phyloP scores from a whole-genome alignment of 805 yeast genomes.

The Metschnikowia picachoensis region DNA sequence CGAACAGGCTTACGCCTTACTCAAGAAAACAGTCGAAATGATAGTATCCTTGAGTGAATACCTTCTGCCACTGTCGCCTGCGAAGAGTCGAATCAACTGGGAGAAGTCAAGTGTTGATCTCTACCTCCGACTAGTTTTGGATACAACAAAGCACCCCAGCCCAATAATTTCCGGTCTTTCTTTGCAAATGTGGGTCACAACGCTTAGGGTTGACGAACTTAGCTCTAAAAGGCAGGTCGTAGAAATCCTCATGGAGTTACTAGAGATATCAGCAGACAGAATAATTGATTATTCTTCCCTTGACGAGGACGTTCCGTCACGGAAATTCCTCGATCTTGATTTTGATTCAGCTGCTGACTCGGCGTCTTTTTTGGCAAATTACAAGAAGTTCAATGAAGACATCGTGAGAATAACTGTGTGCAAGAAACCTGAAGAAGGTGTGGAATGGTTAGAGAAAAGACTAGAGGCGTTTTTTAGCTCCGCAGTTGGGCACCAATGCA shows the following conservation, averaged over 20 bases:
- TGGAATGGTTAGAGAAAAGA: constrained; percentile 75
- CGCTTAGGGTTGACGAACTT: constrained; percentile 75
- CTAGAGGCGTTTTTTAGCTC: constrained; percentile 71
- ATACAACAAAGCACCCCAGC: constrained; percentile 80
- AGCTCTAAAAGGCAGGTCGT: constrained; percentile 54
- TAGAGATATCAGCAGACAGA: constrained; percentile 75
- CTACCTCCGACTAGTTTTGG: constrained; percentile 70
- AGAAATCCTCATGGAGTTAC: constrained; percentile 57
- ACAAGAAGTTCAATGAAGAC: constrained; percentile 82
- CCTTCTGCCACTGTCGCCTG: constrained; percentile 45
- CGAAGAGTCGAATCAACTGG: constrained; percentile 43
- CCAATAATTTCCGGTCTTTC: constrained; percentile 88
- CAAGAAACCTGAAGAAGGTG: constrained; percentile 75
- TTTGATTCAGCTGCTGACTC: constrained; percentile 85
- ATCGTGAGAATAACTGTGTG: constrained; percentile 85
- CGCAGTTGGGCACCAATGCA: constrained; percentile 60
- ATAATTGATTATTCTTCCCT: constrained; percentile 68
- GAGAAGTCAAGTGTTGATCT: constrained; percentile 58
- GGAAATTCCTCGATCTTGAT: constrained; percentile 72
- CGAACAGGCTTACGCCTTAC: constrained; percentile 73
- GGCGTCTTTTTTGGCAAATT: constrained; percentile 70
- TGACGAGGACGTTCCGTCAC: constrained; percentile 61
- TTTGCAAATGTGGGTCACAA: constrained; percentile 90
- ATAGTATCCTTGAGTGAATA: constrained; percentile 82
- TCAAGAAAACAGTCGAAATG: constrained; percentile 91